Percentiles rank a stretch among this genome's conserved stretches.
These are phyloP conservation scores for Candida smagusa DNA, from an alignment of 1,139 yeast species.

Conservation along the genomic window DNA sequence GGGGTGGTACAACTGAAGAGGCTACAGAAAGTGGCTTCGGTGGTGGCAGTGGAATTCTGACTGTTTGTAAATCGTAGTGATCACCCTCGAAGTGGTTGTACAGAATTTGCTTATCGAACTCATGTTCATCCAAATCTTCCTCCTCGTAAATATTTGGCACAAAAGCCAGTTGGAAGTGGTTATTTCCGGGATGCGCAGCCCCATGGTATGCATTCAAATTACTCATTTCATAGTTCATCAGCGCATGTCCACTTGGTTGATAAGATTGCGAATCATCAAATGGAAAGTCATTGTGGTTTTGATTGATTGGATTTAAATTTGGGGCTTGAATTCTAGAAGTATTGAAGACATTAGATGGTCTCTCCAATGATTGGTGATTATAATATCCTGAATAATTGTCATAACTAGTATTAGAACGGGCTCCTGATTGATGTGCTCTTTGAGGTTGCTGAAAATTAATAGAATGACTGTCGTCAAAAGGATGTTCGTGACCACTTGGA, in stretches of 20 bases:
- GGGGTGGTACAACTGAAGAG: conserved; percentile 5
- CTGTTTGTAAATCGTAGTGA: conserved; percentile 40
- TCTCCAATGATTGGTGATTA: conserved; percentile 14
- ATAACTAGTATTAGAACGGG: conserved; percentile 12
- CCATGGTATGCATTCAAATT: conserved; percentile 9
- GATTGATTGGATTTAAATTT: conserved; percentile 16
- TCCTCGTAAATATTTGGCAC: conserved; percentile 47
- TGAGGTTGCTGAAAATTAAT: conserved; percentile 33
- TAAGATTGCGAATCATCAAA: conserved; percentile 8
- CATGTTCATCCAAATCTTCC: conserved; percentile 41
- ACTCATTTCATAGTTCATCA: conserved; percentile 13
- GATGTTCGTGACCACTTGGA: conserved; percentile 16
- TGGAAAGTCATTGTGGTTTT: conserved; percentile 11
- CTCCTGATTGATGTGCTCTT: conserved; percentile 3
- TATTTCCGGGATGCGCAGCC: conserved; percentile 3
- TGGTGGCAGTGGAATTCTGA: conserved; percentile 25
- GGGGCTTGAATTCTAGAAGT: conserved; percentile 20
- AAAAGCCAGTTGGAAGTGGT: conserved; percentile 36
- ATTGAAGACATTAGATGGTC: conserved; percentile 23
- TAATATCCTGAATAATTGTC: conserved; percentile 19
- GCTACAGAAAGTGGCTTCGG: conserved; percentile 14
- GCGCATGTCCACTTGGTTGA: conserved; percentile 9
- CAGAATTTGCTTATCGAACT: conserved; percentile 39
- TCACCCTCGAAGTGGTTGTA: conserved; percentile 44
- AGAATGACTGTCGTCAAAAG: conserved; percentile 18